Evolutionary conservation across 805 yeast genomes (phyloP).

Genomic region (Wickerhamiella vanderwaltii): DNA sequence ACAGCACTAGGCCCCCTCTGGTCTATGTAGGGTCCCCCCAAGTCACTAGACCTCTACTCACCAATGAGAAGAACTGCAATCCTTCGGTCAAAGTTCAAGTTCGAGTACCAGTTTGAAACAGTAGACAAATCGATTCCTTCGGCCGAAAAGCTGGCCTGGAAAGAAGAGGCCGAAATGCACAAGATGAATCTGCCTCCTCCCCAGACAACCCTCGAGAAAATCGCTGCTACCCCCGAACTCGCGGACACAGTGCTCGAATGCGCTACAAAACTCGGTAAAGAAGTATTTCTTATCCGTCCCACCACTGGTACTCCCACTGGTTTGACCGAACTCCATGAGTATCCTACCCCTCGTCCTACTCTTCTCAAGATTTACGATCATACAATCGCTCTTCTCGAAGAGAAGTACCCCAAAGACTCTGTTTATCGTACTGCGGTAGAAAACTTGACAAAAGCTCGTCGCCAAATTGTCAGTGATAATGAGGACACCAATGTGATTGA

Average conservation of each 20-base stretch:
- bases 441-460: conserved; percentile 56
- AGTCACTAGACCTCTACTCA: no score
- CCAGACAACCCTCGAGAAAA: conserved; percentile 18
- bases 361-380: conserved; percentile 56
- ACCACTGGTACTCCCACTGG: conserved; percentile 68
- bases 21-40: no score
- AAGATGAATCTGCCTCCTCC: conserved; percentile 14
- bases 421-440: conserved; percentile 67
- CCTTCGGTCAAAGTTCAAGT: conserved; percentile 16
- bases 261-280: conserved; percentile 19
- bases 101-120: conserved; percentile 12
- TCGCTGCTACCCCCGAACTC: conserved; percentile 22
- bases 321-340: conserved; percentile 61
- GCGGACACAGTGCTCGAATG: conserved; percentile 21
- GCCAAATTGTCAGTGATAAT: conserved; percentile 48
- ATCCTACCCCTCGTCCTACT: conserved; percentile 77
- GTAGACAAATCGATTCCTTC: conserved; percentile 19
- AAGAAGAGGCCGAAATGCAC: conserved; percentile 17
- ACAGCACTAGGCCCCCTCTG: no score
- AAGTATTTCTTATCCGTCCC: conserved; percentile 39
- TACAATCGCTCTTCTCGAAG: conserved; percentile 47
- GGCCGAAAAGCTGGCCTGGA: conserved; percentile 17
- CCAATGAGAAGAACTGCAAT: conserved; percentile 21
- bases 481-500: conserved; percentile 58
- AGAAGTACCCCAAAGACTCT: conserved; percentile 57